Evolutionary conservation across 1,284 basidiomycete genomes (phyloP), one percentile per base, ranked within the genome.

Genomic region (Ganoderma lingzhi): DNA sequence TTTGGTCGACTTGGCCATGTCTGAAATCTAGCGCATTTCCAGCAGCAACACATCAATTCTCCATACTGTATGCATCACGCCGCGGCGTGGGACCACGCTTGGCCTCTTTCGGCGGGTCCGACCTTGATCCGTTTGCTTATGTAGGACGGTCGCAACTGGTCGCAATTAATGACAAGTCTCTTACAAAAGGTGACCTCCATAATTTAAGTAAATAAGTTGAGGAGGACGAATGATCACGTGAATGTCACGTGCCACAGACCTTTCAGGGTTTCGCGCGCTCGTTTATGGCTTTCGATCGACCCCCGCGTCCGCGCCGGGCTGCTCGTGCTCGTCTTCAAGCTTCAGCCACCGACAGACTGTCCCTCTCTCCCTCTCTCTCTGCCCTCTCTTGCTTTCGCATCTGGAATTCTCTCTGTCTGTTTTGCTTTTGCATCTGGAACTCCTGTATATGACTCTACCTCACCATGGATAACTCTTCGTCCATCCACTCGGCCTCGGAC

Each of bases 401-500:
- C 39, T 41, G 51, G n/a, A 53, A 37, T 17, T 28, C 48, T 35
- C 32, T 35, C 28, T 28, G 12, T 15, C n/a, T 61, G 39, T 39
- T 55, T 42, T 45, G 19, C 44, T 41, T 35, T 30, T 12, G 35
- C 28, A 41, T 53, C 3, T 9, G 6, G 28, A 51, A 28, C 44
- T 45, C 51, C 60, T 68, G 59, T 66, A 15, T 64, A 72, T 72
- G 71, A 62, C 30, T 32, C 55, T 59, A 32, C 60, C 41, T 48
- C 68, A 68, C 67, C 63, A 85, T 86, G 85, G 84, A 85, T 69
- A 81, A 78, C 74, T 78, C 81, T 72, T 81, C 84, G 51, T 83
- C 82, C 74, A 78, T 85, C 6, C 80, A 82, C 66, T 84, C 84
- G 62, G 84, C 87, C 62, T 84, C 86, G 59, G 91, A 93, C 79